Conservation (phyloP, 805 yeast species). For the Schwanniomyces yamadae region DNA sequence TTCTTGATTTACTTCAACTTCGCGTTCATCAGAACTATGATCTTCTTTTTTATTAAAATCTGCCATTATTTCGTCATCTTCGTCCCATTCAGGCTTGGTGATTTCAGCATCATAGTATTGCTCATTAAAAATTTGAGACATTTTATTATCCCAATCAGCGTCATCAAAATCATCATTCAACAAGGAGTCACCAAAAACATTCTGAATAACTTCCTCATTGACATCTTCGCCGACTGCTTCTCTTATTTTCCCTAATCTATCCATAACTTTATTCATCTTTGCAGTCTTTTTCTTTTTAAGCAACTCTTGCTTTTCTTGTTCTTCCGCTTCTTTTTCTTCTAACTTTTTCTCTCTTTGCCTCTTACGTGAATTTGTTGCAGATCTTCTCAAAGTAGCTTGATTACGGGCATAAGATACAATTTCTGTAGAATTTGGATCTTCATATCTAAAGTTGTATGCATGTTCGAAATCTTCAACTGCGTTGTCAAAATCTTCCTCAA, state of each 20-base stretch:
- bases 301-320: conserved; percentile 55
- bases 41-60: conserved; percentile 22
- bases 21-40: conserved; percentile 20
- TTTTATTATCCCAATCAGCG: conserved; percentile 84
- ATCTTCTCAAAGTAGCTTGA: conserved; percentile 88
- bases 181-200: conserved; percentile 71
- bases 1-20: conserved; percentile 14
- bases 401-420: conserved; percentile 92
- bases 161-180: conserved; percentile 87
- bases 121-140: conserved; percentile 84
- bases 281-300: conserved; percentile 69
- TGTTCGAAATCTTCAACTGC: conserved; percentile 89
- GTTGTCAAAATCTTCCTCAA: conserved; percentile 85
- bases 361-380: conserved; percentile 71
- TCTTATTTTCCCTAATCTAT: conserved; percentile 61
- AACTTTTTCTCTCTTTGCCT: conserved; percentile 73
- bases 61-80: conserved; percentile 31
- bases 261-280: conserved; percentile 75
- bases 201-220: conserved; percentile 56
- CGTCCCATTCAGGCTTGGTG: conserved; percentile 41
- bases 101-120: conserved; percentile 61
- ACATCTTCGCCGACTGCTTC: conserved; percentile 68
- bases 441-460: conserved; percentile 93
- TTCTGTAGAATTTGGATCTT: conserved; percentile 87
- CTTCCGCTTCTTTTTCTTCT: conserved; percentile 51